Evolutionary conservation across 140 eudicot species (phyloP).

Genomic region (Oenanthe javanica): DNA sequence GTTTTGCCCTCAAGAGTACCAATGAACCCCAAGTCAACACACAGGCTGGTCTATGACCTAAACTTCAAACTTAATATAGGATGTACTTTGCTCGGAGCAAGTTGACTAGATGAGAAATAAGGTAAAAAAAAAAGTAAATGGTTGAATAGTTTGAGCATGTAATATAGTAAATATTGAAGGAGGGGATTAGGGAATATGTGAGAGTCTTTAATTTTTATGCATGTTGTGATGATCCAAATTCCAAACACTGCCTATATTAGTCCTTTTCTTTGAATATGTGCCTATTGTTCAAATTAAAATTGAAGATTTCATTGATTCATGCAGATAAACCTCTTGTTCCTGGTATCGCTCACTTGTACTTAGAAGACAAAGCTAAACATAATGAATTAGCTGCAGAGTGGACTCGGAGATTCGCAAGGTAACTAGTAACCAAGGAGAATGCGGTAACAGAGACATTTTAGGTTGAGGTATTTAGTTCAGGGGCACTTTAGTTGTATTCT

Average conservation of each 20-base stretch:
- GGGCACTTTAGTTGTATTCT: neutral
- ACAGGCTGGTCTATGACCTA: neutral
- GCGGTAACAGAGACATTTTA: neutral
- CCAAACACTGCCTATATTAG: neutral
- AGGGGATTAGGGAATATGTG: neutral
- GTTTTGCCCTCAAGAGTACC: neutral
- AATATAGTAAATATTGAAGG: neutral
- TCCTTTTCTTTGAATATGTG: neutral
- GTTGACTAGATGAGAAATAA: neutral
- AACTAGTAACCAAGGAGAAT: conserved; percentile 19
- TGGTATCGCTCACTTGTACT: conserved; percentile 68
- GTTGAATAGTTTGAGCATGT: neutral
- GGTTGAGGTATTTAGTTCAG: neutral
- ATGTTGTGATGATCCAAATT: neutral
- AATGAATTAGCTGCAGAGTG: conserved; percentile 83
- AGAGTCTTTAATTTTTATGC: neutral
- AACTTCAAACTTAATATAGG: neutral
- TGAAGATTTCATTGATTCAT: conserved; percentile 2
- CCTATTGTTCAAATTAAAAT: neutral
- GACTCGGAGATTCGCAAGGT: conserved; percentile 86
- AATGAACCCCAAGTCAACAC: neutral
- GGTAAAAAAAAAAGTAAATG: neutral
- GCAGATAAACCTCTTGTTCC: conserved; percentile 85
- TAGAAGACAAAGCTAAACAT: conserved; percentile 69
- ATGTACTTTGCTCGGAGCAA: neutral